Evolutionary conservation across 2,329 filamentous ascomycete genomes (phyloP), one percentile per base, ranked within the genome.

Genomic region (Emergomyces orientalis): DNA sequence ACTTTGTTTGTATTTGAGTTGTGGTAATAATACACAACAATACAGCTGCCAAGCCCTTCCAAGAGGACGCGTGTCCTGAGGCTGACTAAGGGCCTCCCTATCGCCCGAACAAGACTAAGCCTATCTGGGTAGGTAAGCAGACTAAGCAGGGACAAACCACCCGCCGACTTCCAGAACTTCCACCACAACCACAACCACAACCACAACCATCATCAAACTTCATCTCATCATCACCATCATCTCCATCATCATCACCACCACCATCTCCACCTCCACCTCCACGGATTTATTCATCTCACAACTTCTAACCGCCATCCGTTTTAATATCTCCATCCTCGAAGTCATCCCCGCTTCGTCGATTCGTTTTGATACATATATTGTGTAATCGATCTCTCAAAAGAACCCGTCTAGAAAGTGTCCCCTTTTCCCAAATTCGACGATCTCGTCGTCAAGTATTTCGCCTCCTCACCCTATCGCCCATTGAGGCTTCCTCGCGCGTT

Each of bases 41-140:
- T 45, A 45, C 43, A 45, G 32, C 43, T 19, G 43, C n/a, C n/a
- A 45, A 45, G 43, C 25, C 49, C 17, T 19, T 30, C 32, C 54
- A 56, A 56, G 54, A 56, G n/a, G 54, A 56, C 54, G 54, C 54
- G 54, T 56, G 54, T 32, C 54, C 45, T 49, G 45, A 7, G 7
- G 45, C 9, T 49, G 45, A 49, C 45, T 49, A 49, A 49, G 45
- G n/a, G 0, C 22, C 41, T 45, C 39, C 41, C 41, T 45, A 37
- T 45, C 7, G 41, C 41, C 41, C 41, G 41, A 45, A n/a, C 6
- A 6, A 45, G 41, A 8, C 41, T 45, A 45, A 8, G n/a, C n/a
- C n/a, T n/a, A n/a, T n/a, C n/a, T 41, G 37, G 2, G 41, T 43
- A 43, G 17, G 41, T 43, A 43, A 43, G 41, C 39, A 43, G 11